Conservation (phyloP, 2,329 filamentous ascomycete genomes). For the Bimuria novae-zelandiae region DNA sequence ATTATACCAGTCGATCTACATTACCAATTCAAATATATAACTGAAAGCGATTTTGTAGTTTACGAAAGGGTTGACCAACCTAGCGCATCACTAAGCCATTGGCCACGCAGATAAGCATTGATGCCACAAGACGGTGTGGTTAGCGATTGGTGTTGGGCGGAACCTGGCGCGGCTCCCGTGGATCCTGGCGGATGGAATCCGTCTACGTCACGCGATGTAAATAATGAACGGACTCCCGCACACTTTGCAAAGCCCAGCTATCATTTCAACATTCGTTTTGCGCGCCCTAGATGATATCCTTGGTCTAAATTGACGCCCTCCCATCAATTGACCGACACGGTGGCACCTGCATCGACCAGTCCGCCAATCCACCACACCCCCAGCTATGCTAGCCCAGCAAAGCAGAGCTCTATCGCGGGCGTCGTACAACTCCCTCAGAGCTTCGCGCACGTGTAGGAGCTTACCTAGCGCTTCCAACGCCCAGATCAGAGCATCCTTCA, state of each 20-base stretch:
- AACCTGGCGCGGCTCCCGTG: not conserved
- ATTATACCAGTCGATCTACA: constrained; percentile 5
- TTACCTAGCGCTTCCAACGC: constrained; percentile 5
- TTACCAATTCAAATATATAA: not conserved
- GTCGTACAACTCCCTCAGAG: constrained; percentile 24
- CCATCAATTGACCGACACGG: constrained; percentile 17
- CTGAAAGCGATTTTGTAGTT: not conserved
- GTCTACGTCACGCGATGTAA: constrained; percentile 7
- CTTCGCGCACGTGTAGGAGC: constrained; percentile 17
- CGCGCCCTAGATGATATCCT: constrained; percentile 11
- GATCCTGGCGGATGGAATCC: not conserved
- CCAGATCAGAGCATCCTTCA: constrained; percentile 31
- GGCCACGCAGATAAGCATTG: constrained; percentile 20
- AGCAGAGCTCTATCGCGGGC: constrained; percentile 35
- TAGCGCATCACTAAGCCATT: constrained; percentile 21
- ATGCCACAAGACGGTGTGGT: constrained; percentile 3
- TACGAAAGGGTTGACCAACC: not conserved
- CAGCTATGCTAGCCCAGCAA: constrained; percentile 38
- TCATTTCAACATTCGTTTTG: constrained; percentile 12
- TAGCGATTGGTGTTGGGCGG: too few relatives aligned
- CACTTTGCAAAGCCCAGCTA: not conserved
- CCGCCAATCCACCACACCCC: constrained; percentile 8
- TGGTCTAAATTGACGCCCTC: not conserved
- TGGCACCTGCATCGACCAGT: constrained; percentile 7
- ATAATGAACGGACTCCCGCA: not conserved